Evolutionary conservation across 2,329 filamentous ascomycete species (phyloP), one percentile per base, ranked within the genome.

Genomic region (Aureobasidium sp.): DNA sequence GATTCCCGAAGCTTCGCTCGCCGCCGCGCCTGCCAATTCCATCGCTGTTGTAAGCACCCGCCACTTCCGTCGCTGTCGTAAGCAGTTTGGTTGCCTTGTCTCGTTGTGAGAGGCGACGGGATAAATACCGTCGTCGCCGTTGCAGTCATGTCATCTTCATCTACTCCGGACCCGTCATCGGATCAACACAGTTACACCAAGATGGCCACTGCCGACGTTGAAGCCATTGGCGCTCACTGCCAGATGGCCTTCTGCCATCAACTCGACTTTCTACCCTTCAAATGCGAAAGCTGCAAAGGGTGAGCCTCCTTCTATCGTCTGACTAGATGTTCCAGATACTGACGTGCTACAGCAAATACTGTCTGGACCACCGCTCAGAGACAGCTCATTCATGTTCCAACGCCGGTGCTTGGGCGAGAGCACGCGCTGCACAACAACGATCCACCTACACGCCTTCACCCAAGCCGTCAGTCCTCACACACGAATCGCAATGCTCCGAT

Each of bases 181-280:
- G 68, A 66, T 47, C 69, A 72, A 47, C 69, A 72, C 60, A 91
- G 84, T 77, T 94, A 90, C 82, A 86, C 90, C 77, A 87, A 86
- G 68, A 95, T 95, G 91, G 85, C 91, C 74, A 87, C 89, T 74
- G 86, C 86, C 77, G 95, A 98, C 80, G 91, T 95, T 55, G 91
- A 93, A 73, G 88, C 95, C 29, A 91, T 98, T 72, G 96, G 96
- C 79, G 89, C 89, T 68, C 95, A 98, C 84, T 99, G 96, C 87
- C 90, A 98, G 79, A 91, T 93, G 80, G 85, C 91, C 70, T 97
- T 94, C 85, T 99, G 96, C 85, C 92, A 95, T 77, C 93, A 96
- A 76, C 92, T 98, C 67, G 96, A 98, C 81, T 98, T 99, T 79
- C 89, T 99, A 6, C 96, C 96, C 5, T 98, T 98, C 80, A 87